Evolutionary conservation across 768 basidiomycete species (phyloP).

Genomic region (Mycena leptocephala): DNA sequence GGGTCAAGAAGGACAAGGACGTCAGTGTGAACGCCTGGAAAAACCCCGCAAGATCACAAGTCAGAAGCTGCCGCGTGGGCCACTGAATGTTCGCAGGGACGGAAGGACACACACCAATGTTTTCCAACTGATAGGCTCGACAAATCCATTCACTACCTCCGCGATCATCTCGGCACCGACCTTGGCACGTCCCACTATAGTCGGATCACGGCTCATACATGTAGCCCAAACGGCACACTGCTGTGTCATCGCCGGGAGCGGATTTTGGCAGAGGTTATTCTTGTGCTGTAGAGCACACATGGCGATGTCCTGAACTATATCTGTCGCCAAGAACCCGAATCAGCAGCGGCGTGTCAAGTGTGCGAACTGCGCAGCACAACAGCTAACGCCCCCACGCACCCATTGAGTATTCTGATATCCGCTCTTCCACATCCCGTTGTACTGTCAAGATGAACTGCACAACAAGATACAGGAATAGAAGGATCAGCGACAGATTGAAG

Average conservation of each 20-base stretch:
- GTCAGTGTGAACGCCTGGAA: slow-evolving; percentile 80
- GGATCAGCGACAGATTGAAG: slow-evolving; percentile 90
- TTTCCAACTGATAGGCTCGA: slow-evolving; percentile 98
- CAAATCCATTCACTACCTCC: slow-evolving; percentile 96
- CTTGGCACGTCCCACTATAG: slow-evolving; percentile 88
- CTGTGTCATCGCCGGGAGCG: slow-evolving; percentile 90
- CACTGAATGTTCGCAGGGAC: background rate
- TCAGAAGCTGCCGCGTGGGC: slow-evolving; percentile 28
- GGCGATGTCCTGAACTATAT: slow-evolving; percentile 94
- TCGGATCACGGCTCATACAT: slow-evolving; percentile 96
- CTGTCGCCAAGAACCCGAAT: slow-evolving; percentile 55
- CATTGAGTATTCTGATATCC: slow-evolving; percentile 90
- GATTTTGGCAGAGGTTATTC: slow-evolving; percentile 86
- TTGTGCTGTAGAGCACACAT: slow-evolving; percentile 87
- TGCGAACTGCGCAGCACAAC: slow-evolving; percentile 16
- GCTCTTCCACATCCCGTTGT: slow-evolving; percentile 90
- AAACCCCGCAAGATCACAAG: slow-evolving; percentile 29
- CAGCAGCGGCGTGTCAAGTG: slow-evolving; percentile 36
- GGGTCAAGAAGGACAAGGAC: slow-evolving; percentile 82
- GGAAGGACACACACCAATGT: slow-evolving; percentile 77
- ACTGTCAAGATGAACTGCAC: slow-evolving; percentile 93
- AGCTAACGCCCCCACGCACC: slow-evolving; percentile 68
- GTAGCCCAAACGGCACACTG: slow-evolving; percentile 93
- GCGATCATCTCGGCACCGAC: slow-evolving; percentile 96
- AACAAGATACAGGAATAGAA: slow-evolving; percentile 88